A percentile compares a stretch with the other conserved stretches of the same genome.
These are phyloP conservation scores for Aegilops bicornis DNA, from an alignment of 176 grass and related monocot genomes.

Conservation along the genomic window DNA sequence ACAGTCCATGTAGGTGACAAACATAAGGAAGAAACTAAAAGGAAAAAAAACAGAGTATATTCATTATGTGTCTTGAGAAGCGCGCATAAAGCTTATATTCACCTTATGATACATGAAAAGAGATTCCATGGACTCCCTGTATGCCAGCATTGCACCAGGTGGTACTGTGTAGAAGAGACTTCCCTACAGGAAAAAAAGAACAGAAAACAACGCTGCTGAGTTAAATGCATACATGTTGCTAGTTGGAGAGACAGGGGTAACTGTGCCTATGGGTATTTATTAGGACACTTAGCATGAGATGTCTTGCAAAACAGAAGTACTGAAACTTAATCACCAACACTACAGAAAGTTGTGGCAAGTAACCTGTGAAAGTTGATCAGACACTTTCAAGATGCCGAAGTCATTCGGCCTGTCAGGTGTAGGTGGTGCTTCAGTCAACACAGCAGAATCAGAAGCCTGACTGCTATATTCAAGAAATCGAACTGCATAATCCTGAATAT, in stretches of 20 bases:
- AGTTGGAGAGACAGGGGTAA: slow-evolving; percentile 16
- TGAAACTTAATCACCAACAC: slow-evolving; percentile 25
- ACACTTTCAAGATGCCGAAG: slow-evolving; percentile 69
- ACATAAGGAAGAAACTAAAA: slow-evolving; percentile 9
- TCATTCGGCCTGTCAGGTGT: slow-evolving; percentile 81
- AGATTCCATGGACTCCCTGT: slow-evolving; percentile 85
- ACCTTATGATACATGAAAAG: slow-evolving; percentile 78
- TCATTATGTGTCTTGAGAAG: slow-evolving; percentile 15
- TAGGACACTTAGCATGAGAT: neutral
- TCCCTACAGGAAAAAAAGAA: slow-evolving; percentile 58
- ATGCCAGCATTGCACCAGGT: slow-evolving; percentile 71
- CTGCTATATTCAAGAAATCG: slow-evolving; percentile 77
- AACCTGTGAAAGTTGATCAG: slow-evolving; percentile 77
- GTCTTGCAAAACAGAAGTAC: slow-evolving; percentile 10
- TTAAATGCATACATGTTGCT: neutral
- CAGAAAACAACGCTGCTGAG: neutral
- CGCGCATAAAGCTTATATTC: slow-evolving; percentile 29
- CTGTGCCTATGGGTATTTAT: slow-evolving; percentile 13
- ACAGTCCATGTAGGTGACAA: neutral
- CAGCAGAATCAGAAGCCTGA: slow-evolving; percentile 30
- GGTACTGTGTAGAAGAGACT: slow-evolving; percentile 78
- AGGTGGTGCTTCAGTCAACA: slow-evolving; percentile 68
- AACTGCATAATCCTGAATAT: slow-evolving; percentile 80
- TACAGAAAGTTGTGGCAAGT: slow-evolving; percentile 9
- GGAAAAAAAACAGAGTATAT: slow-evolving; percentile 2